Evolutionary conservation across 176 grass and related monocot species (phyloP), one percentile per base, ranked within the genome.

Genomic region (Oryza officinalis): DNA sequence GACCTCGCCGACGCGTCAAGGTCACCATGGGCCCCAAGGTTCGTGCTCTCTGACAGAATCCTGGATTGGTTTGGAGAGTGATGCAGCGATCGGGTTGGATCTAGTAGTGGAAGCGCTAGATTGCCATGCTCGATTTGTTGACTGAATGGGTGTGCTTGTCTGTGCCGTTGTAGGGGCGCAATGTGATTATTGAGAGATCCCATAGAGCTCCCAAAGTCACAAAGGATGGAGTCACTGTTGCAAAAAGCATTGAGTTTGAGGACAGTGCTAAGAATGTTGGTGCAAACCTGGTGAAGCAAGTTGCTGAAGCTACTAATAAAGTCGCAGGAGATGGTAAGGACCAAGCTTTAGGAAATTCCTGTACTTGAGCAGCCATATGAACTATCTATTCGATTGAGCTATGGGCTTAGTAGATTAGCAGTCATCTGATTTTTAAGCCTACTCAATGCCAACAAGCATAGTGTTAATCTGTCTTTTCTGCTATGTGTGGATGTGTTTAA

Each of bases 161-260:
- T 26, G 23, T 49, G 27, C 3, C 30, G 37, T 8, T 76, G 71
- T 28, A 98, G 95, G 95, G 95, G 5, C 86, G 92, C 41, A 98
- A 85, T 61, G 95, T 98, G 74, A 91, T 98, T 41, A 98, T 98
- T 68, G 92, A 95, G 85, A 88, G 86, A 40, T 80, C 83, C 40
- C 26, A 0, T 5, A 79, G 67, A 88, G 83, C 79, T 40, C 90
- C 91, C 17, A 91, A 90, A 86, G 57, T 98, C 72, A 98, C 95
- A 22, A 98, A 95, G 90, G 95, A 98, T 84, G 95, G 95, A 18
- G 95, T 95, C 63, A 98, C 91, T 22, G 92, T 98, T 61, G 95
- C 95, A 27, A 98, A 94, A 79, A 93, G 87, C 65, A 94, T 95
- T 5, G 95, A 98, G 78, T 98, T 98, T 35, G 85, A 91, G 83